Evolutionary conservation across 352 stramenopile genomes (phyloP).

Genomic region (Phytopythium kandeliae): DNA sequence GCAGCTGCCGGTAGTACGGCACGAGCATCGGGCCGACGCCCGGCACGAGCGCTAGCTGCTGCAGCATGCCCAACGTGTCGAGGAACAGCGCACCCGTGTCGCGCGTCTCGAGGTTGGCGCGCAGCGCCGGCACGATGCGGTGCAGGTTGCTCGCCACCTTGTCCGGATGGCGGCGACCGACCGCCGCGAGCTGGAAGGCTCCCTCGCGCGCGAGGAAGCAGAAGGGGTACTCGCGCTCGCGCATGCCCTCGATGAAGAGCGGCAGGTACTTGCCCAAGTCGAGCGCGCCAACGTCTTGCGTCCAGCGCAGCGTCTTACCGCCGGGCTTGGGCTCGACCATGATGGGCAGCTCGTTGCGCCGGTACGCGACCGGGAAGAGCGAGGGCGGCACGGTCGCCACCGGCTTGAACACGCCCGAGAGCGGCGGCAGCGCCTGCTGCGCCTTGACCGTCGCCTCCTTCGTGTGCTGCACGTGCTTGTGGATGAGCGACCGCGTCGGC

Average conservation of each 20-base stretch:
- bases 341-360: slow-evolving; percentile 60
- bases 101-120: slow-evolving; percentile 64
- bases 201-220: slow-evolving; percentile 79
- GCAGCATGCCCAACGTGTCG: slow-evolving; percentile 49
- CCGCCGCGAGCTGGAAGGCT: slow-evolving; percentile 75
- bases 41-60: slow-evolving; percentile 42
- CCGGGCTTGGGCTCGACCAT: slow-evolving; percentile 51
- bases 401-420: slow-evolving; percentile 55
- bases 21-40: slow-evolving; percentile 82
- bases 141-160: slow-evolving; percentile 67
- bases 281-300: slow-evolving; percentile 45
- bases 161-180: slow-evolving; percentile 48
- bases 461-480: slow-evolving; percentile 42
- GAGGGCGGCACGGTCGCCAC: slow-evolving; percentile 23
- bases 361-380: slow-evolving; percentile 53
- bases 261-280: slow-evolving; percentile 88
- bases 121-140: slow-evolving; percentile 56
- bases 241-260: slow-evolving; percentile 89
- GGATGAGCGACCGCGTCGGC: slow-evolving; percentile 48
- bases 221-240: slow-evolving; percentile 68
- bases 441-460: slow-evolving; percentile 31
- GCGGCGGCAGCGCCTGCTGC: slow-evolving; percentile 30
- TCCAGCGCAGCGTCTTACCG: slow-evolving; percentile 56
- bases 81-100: slow-evolving; percentile 38
- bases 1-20: slow-evolving; percentile 89